These are phyloP conservation scores for Harringtonia lauricola DNA, from an alignment of 2,329 filamentous ascomycete species.

Conservation along the genomic window DNA sequence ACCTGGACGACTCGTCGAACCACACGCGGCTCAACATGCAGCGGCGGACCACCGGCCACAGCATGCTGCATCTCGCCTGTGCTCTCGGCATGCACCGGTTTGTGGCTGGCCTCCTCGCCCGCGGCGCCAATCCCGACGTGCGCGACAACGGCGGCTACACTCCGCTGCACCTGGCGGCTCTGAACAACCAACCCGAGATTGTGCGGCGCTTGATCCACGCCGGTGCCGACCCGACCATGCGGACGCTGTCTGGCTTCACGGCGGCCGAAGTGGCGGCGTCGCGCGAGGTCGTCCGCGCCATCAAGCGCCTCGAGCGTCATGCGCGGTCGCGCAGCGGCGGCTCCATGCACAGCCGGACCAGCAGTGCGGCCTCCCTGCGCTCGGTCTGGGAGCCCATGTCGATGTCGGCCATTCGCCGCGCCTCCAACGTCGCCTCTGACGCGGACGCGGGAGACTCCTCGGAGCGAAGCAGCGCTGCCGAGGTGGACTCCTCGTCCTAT, in stretches of 20 bases:
- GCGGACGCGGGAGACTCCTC: not conserved
- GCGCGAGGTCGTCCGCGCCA: conserved; percentile 49
- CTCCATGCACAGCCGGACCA: conserved; percentile 48
- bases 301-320: conserved; percentile 50
- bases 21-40: conserved; percentile 56
- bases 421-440: not conserved
- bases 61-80: conserved; percentile 70
- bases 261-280: conserved; percentile 62
- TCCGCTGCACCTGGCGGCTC: conserved; percentile 68
- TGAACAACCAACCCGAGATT: conserved; percentile 66
- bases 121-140: conserved; percentile 66
- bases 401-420: conserved; percentile 5
- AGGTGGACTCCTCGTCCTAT: conserved; percentile 10
- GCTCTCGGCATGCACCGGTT: conserved; percentile 66
- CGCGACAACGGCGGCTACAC: conserved; percentile 73
- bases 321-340: conserved; percentile 56
- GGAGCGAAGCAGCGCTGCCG: conserved; percentile 6
- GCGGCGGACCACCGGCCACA: conserved; percentile 55
- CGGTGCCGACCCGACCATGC: conserved; percentile 60
- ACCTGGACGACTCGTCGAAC: conserved; percentile 62
- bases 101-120: conserved; percentile 63
- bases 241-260: conserved; percentile 59
- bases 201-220: conserved; percentile 62
- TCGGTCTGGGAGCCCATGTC: conserved; percentile 50
- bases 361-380: conserved; percentile 54